Evolutionary conservation across 306 rosid species (phyloP), one percentile per base, ranked within the genome.

Genomic region (Castanea mollissima): DNA sequence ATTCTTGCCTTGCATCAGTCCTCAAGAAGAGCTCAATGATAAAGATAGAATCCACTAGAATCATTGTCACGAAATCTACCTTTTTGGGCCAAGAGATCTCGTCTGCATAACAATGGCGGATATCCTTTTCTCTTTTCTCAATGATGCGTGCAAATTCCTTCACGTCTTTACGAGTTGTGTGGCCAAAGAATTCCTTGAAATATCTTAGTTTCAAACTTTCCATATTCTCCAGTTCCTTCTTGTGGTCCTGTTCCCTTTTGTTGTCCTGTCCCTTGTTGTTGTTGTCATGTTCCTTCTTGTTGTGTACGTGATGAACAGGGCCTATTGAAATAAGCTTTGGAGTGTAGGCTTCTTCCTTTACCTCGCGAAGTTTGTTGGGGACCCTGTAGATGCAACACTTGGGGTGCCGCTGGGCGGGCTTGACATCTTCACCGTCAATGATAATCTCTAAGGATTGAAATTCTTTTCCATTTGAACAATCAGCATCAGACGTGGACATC

Each of bases 241-340:
- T n/a, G n/a, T n/a, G n/a, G n/a, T n/a, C n/a, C n/a, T n/a, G n/a
- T n/a, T n/a, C n/a, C n/a, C n/a, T n/a, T n/a, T n/a, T n/a, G n/a
- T n/a, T n/a, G n/a, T n/a, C n/a, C n/a, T n/a, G n/a, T n/a, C n/a
- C n/a, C n/a, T n/a, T n/a, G n/a, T n/a, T n/a, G n/a, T n/a, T n/a
- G n/a, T n/a, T n/a, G n/a, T n/a, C n/a, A n/a, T n/a, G n/a, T n/a
- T n/a, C n/a, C n/a, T n/a, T n/a, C n/a, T n/a, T n/a, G n/a, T n/a
- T n/a, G n/a, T n/a, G n/a, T n/a, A n/a, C n/a, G n/a, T n/a, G 10
- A 76, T 74, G 83, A 19, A 74, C 31, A 41, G 60, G 79, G 10
- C 83, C 83, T 7, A 80, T 44, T 2, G 83, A 80, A 7, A 80
- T 34, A 1, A 80, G 20, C 34, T 56, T 74, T 4, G 83, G 83